Evolutionary conservation across 768 basidiomycete genomes (phyloP).

Genomic region (Russula abietina): DNA sequence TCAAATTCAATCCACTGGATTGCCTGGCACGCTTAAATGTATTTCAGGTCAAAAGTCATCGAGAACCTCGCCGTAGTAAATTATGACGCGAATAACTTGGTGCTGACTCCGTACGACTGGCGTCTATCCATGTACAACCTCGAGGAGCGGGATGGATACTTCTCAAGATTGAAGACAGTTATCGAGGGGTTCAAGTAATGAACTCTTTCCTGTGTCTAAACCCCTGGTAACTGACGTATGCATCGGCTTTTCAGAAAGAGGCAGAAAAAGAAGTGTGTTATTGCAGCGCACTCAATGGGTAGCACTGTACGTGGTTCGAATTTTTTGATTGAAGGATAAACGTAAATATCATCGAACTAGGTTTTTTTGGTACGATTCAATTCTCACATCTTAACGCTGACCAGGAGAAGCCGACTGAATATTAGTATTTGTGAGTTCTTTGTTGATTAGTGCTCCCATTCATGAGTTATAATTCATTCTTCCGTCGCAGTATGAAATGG

Average conservation of each 20-base stretch:
- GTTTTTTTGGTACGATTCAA: conserved; percentile 40
- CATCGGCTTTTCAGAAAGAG: conserved; percentile 43
- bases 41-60: conserved; percentile 75
- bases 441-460: neutral
- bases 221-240: neutral
- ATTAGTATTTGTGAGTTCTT: conserved; percentile 76
- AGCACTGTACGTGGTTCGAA: conserved; percentile 49
- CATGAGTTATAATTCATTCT: neutral
- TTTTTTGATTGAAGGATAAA: neutral
- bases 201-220: neutral
- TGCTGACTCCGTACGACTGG: conserved; percentile 90
- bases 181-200: conserved; percentile 72
- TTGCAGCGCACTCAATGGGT: conserved; percentile 86
- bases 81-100: conserved; percentile 87
- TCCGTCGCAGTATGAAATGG: conserved; percentile 75
- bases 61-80: conserved; percentile 91
- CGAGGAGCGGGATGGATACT: conserved; percentile 86
- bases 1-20: neutral
- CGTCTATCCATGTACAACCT: conserved; percentile 82
- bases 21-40: neutral
- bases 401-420: neutral
- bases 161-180: conserved; percentile 70
- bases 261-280: conserved; percentile 70
- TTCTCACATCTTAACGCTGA: neutral
- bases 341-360: conserved; percentile 24